Evolutionary conservation across 2,329 filamentous ascomycete species (phyloP), one percentile per base, ranked within the genome.

Genomic region (Arthrinium puccinioides): DNA sequence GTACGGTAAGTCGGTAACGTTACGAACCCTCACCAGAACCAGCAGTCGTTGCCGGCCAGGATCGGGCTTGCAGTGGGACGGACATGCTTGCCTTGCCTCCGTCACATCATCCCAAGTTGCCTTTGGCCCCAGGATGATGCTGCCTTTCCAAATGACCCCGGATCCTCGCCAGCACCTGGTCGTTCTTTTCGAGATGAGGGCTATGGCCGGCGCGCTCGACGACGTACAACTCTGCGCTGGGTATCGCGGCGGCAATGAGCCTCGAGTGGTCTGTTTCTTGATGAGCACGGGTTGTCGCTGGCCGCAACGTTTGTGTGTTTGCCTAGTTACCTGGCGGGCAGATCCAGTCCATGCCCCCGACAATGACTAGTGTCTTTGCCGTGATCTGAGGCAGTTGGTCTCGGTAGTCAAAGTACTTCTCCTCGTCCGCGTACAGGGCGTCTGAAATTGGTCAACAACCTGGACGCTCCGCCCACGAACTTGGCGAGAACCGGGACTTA

Each of bases 391-490:
- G 25, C 8, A 64, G 44, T 10, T 47, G 38, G 8, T 51, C 42
- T 3, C 52, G 48, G 39, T 64, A 64, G 36, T 63, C 60, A 40
- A 63, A 62, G 29, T 59, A 61, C 42, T 62, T 63, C 37, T 62
- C 54, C 9, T 44, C 31, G 31, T 57, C 47, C 0, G 52, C 54
- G 38, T 61, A 63, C 2, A 62, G 42, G 15, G 54, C 55, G 37
- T 63, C 58, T 61, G 9, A 2, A 11, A 19, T 28, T n/a, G n/a
- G 4, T 21, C 14, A 19, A 16, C 9, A 34, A 23, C 21, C n/a
- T 25, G 10, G 11, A 11, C 15, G 10, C n/a, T 9, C 10, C 11
- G 10, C 18, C 10, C 9, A 6, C 31, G 16, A 20, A 9, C 11
- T 30, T 25, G 23, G 5, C 16, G 21, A 9, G 4, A 9, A 15